A percentile compares a stretch with the other conserved stretches of the same genome.
These are phyloP conservation scores for Thinopyrum elongatum DNA, from an alignment of 176 grass and related monocot species.

Conservation along the genomic window DNA sequence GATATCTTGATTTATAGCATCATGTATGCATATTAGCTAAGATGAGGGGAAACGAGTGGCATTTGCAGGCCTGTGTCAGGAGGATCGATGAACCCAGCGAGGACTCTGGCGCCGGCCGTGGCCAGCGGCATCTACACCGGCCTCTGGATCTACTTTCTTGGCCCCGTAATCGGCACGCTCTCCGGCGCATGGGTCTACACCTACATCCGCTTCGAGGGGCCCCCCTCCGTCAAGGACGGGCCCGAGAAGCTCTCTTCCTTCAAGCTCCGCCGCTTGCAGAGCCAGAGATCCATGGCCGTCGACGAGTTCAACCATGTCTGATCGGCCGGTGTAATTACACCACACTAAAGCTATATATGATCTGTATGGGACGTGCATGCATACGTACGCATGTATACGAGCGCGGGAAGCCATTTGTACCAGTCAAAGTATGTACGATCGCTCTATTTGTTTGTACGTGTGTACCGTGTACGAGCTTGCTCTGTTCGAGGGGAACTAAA, in stretches of 20 bases:
- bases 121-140: constrained; percentile 73
- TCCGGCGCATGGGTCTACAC: constrained; percentile 78
- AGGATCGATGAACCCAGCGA: constrained; percentile 96
- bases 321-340: not conserved
- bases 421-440: constrained; percentile 8
- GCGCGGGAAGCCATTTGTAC: not conserved
- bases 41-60: constrained; percentile 49
- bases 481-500: not conserved
- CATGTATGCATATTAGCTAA: constrained; percentile 9
- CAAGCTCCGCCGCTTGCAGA: constrained; percentile 90
- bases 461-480: not conserved
- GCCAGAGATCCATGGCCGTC: constrained; percentile 40
- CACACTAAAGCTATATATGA: not conserved
- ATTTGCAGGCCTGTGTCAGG: constrained; percentile 91
- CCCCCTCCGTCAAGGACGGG: not conserved
- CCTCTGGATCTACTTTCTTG: constrained; percentile 93
- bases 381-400: not conserved
- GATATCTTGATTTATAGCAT: not conserved
- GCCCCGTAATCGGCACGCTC: constrained; percentile 78
- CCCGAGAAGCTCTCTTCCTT: constrained; percentile 71
- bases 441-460: not conserved
- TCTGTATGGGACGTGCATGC: not conserved
- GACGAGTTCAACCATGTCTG: constrained; percentile 53
- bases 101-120: constrained; percentile 87
- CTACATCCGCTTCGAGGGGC: constrained; percentile 64